Conservation (phyloP, 495 filamentous ascomycete genomes). For the Lasiosphaeria ovina region DNA sequence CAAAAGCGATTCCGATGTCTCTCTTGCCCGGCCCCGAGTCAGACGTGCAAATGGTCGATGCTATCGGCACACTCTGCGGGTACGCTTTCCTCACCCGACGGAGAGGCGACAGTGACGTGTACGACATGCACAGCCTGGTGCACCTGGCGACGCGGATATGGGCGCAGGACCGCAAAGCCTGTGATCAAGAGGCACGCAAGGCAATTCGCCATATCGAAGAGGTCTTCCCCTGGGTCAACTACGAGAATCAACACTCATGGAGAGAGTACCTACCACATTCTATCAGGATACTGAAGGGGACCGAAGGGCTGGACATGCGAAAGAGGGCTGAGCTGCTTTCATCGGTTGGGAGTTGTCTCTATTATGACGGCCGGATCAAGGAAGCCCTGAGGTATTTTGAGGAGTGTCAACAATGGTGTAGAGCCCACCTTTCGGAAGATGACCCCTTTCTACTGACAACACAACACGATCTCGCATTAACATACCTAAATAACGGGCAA, state of each 20-base stretch:
- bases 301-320: constrained; percentile 4
- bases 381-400: constrained; percentile 8
- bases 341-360: constrained; percentile 6
- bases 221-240: constrained; percentile 16
- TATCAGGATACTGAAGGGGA: constrained; percentile 19
- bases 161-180: constrained; percentile 16
- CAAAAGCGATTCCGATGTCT: constrained; percentile 29
- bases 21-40: constrained; percentile 22
- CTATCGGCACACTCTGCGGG: constrained; percentile 36
- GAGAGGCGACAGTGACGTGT: constrained; percentile 14
- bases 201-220: constrained; percentile 24
- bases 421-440: constrained; percentile 22
- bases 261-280: constrained; percentile 33
- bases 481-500: constrained; percentile 20
- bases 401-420: constrained; percentile 6
- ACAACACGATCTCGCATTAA: constrained; percentile 28
- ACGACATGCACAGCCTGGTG: constrained; percentile 46
- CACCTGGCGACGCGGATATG: constrained; percentile 44
- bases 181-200: constrained; percentile 12
- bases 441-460: constrained; percentile 31
- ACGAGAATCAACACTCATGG: constrained; percentile 20
- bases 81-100: constrained; percentile 35
- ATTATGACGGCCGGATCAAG: constrained; percentile 8
- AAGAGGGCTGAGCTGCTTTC: not conserved
- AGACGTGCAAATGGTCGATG: constrained; percentile 18